Conservation (phyloP, 129 eudicot species). For the Gnaphalium uliginosum region DNA sequence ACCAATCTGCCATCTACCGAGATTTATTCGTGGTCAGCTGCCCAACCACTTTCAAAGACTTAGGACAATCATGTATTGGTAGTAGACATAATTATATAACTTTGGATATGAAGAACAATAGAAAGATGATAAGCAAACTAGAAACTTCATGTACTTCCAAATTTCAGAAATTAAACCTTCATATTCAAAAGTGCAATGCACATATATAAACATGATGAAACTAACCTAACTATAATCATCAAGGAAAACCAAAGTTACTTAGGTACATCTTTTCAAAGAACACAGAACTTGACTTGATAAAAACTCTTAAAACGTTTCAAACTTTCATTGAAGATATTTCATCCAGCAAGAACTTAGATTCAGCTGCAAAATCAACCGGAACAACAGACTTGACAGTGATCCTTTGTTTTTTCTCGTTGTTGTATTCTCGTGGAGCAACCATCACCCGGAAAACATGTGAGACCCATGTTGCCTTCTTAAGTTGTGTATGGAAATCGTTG, state of each 20-base stretch:
- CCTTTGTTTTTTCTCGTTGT: constrained; percentile 77
- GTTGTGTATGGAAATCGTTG: constrained; percentile 49
- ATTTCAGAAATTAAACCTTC: background rate
- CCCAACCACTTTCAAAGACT: constrained; percentile 37
- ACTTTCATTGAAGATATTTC: constrained; percentile 65
- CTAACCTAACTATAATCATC: constrained; percentile 20
- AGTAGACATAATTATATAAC: background rate
- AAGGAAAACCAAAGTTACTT: background rate
- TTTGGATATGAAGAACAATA: background rate
- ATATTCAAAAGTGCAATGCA: constrained; percentile 9
- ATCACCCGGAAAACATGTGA: constrained; percentile 69
- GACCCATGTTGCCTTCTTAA: constrained; percentile 88
- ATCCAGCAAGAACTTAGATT: constrained; percentile 64
- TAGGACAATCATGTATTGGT: constrained; percentile 6
- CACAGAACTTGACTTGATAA: background rate
- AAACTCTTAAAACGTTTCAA: constrained; percentile 1
- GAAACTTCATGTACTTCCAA: constrained; percentile 12
- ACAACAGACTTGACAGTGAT: constrained; percentile 68
- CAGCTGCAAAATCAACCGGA: constrained; percentile 80
- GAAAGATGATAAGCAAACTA: background rate
- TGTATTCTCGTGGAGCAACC: constrained; percentile 75
- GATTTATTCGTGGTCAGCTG: constrained; percentile 52
- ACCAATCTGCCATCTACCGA: constrained; percentile 29
- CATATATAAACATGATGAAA: background rate
- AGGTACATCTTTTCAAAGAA: constrained; percentile 13